These are phyloP conservation scores for Metroxylon sagu DNA, from an alignment of 176 grass and related monocot species.

Conservation along the genomic window DNA sequence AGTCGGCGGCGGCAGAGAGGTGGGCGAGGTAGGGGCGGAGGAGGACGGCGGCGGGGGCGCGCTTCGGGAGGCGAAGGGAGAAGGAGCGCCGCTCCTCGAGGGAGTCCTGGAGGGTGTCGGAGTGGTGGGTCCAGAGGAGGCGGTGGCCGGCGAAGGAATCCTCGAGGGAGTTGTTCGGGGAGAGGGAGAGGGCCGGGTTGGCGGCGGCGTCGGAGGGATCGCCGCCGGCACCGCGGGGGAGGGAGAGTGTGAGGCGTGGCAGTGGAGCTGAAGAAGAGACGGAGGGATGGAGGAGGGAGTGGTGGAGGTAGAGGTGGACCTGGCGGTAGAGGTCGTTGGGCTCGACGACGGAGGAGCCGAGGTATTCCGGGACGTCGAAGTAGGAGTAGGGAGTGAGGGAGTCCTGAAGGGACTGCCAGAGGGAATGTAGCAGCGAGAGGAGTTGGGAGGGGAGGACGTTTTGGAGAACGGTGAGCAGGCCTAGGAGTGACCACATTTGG, in stretches of 20 bases:
- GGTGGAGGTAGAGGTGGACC: slow-evolving; percentile 91
- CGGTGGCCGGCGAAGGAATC: slow-evolving; percentile 68
- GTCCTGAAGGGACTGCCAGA: slow-evolving; percentile 89
- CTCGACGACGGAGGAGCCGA: slow-evolving; percentile 79
- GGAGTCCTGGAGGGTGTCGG: slow-evolving; percentile 90
- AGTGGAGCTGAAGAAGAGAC: slow-evolving; percentile 25
- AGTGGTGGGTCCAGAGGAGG: slow-evolving; percentile 71
- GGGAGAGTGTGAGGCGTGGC: slow-evolving; percentile 74
- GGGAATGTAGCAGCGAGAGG: slow-evolving; percentile 70
- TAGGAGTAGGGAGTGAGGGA: slow-evolving; percentile 90
- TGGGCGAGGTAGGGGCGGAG: slow-evolving; percentile 69
- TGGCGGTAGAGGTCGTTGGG: slow-evolving; percentile 89
- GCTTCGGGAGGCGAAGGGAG: slow-evolving; percentile 82
- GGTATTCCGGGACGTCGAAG: slow-evolving; percentile 87
- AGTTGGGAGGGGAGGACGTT: slow-evolving; percentile 92
- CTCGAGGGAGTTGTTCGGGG: slow-evolving; percentile 75
- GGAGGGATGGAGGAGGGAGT: slow-evolving; percentile 53
- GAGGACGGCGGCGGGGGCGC: slow-evolving; percentile 43
- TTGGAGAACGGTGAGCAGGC: slow-evolving; percentile 90
- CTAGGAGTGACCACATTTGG: slow-evolving; percentile 95
- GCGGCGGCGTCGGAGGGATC: slow-evolving; percentile 9
- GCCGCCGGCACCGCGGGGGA: slow-evolving; percentile 29
- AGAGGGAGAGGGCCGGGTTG: slow-evolving; percentile 57
- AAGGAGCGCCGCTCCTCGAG: slow-evolving; percentile 87
- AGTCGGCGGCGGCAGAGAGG: slow-evolving; percentile 50